phyloP scores from a whole-genome alignment of 1,139 yeast genomes.

The Saccharomyces hybrid region DNA sequence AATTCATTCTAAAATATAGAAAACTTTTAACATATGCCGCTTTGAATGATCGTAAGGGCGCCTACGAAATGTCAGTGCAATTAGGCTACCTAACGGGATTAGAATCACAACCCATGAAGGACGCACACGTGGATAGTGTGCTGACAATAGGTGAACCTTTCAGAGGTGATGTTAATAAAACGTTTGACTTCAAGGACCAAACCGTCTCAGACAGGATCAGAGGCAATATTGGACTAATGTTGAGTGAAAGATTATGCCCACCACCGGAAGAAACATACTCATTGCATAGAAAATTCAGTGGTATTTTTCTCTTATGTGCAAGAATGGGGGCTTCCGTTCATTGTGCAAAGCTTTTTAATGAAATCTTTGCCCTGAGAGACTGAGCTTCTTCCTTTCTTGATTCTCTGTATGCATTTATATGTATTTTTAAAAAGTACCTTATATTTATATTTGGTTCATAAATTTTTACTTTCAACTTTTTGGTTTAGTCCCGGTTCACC shows the following conservation, averaged over 20 bases:
- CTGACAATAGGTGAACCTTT: conserved; percentile 92
- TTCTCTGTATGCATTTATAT: neutral
- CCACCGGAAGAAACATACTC: conserved; percentile 98
- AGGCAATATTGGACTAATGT: conserved; percentile 77
- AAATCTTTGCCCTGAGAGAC: conserved; percentile 37
- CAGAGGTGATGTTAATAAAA: conserved; percentile 43
- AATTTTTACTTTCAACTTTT: too few species aligned
- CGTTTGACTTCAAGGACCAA: conserved; percentile 71
- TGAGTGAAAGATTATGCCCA: conserved; percentile 84
- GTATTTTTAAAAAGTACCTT: neutral
- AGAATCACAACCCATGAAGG: conserved; percentile 79
- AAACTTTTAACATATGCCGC: conserved; percentile 73
- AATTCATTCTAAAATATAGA: conserved; percentile 64
- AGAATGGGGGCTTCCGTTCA: conserved; percentile 77
- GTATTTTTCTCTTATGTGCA: conserved; percentile 86
- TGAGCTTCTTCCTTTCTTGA: neutral
- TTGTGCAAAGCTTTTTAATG: conserved; percentile 67
- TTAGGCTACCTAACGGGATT: conserved; percentile 89
- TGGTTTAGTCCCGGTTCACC: too few species aligned
- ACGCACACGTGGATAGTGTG: conserved; percentile 88
- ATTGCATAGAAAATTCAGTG: conserved; percentile 87
- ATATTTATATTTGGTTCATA: too few species aligned
- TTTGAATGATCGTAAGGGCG: conserved; percentile 54
- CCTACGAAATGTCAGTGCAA: conserved; percentile 57
- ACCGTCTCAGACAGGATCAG: conserved; percentile 91